Percentiles rank a stretch among this genome's conserved stretches.
These are phyloP conservation scores for Candida orba DNA, from an alignment of 805 yeast species.

Conservation along the genomic window DNA sequence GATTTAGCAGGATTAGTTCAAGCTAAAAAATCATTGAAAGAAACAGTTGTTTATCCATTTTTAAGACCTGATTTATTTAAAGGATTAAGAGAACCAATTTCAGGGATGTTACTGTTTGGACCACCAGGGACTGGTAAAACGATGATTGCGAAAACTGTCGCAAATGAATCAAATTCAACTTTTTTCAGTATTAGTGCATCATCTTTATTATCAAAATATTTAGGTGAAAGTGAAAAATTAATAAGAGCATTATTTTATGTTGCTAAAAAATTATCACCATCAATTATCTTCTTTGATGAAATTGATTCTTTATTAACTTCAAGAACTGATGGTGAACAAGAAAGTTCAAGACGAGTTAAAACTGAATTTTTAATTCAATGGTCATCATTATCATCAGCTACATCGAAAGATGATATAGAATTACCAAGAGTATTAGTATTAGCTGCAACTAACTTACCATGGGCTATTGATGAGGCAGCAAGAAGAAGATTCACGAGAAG, in stretches of 20 bases:
- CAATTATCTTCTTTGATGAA: constrained; percentile 93
- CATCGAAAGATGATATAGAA: constrained; percentile 45
- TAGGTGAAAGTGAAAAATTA: constrained; percentile 92
- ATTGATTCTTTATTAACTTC: constrained; percentile 85
- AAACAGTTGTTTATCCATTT: constrained; percentile 94
- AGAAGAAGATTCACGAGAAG: constrained; percentile 86
- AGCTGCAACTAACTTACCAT: constrained; percentile 94
- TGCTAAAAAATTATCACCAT: constrained; percentile 82
- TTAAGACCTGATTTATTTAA: constrained; percentile 86
- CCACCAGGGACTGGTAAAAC: constrained; percentile 99
- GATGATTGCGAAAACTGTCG: constrained; percentile 95
- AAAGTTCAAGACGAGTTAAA: constrained; percentile 82
- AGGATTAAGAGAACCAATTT: constrained; percentile 88
- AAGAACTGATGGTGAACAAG: constrained; percentile 68
- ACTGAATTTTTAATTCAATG: constrained; percentile 92
- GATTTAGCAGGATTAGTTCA: constrained; percentile 88
- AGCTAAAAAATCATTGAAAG: constrained; percentile 87
- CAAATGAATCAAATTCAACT: constrained; percentile 88
- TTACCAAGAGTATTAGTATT: constrained; percentile 73
- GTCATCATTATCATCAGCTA: constrained; percentile 86
- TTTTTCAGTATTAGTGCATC: constrained; percentile 90
- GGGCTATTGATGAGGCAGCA: constrained; percentile 98
- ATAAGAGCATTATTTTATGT: constrained; percentile 82
- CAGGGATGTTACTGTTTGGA: constrained; percentile 95
- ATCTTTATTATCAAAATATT: constrained; percentile 75